These are phyloP conservation scores for Malassezia psittaci DNA, from an alignment of 1,284 basidiomycete species.

Conservation along the genomic window DNA sequence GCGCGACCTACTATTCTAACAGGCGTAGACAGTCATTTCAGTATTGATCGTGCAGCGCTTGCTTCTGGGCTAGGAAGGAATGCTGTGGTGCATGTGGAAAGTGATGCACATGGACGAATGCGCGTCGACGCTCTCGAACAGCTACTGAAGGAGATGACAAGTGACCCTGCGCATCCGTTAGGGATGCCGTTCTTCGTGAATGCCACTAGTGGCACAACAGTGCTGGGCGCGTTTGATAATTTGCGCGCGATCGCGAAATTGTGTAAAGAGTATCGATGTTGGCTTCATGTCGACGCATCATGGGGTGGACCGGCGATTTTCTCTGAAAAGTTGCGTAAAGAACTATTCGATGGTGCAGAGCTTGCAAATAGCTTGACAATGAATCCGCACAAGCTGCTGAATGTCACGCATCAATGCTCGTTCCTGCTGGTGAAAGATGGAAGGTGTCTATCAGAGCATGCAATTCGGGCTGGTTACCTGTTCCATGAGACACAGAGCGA, in stretches of 20 bases:
- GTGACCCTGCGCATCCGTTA: constrained; percentile 9
- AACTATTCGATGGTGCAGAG: constrained; percentile 37
- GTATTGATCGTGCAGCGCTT: constrained; percentile 49
- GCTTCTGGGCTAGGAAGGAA: constrained; percentile 48
- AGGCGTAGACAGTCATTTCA: constrained; percentile 46
- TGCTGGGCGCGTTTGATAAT: constrained; percentile 49
- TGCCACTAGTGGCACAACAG: constrained; percentile 50
- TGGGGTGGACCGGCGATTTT: constrained; percentile 50
- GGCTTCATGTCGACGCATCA: constrained; percentile 49
- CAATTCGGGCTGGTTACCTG: constrained; percentile 49
- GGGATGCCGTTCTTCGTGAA: constrained; percentile 49
- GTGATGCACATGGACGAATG: constrained; percentile 38
- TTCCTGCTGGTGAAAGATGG: constrained; percentile 47
- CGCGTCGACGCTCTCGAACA: constrained; percentile 23
- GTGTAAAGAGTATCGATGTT: constrained; percentile 33
- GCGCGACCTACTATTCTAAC: constrained; percentile 47
- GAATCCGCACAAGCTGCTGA: constrained; percentile 50
- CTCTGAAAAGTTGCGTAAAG: constrained; percentile 20
- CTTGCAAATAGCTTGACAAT: constrained; percentile 48
- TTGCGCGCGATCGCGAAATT: constrained; percentile 40
- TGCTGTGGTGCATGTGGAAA: constrained; percentile 44
- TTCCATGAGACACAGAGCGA: constrained; percentile 34
- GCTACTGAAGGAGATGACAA: constrained; percentile 14
- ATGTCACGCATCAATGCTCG: constrained; percentile 49
- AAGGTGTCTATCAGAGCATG: constrained; percentile 43